Evolutionary conservation across 305 asterid species (phyloP).

Genomic region (Fraxinus baroniana): DNA sequence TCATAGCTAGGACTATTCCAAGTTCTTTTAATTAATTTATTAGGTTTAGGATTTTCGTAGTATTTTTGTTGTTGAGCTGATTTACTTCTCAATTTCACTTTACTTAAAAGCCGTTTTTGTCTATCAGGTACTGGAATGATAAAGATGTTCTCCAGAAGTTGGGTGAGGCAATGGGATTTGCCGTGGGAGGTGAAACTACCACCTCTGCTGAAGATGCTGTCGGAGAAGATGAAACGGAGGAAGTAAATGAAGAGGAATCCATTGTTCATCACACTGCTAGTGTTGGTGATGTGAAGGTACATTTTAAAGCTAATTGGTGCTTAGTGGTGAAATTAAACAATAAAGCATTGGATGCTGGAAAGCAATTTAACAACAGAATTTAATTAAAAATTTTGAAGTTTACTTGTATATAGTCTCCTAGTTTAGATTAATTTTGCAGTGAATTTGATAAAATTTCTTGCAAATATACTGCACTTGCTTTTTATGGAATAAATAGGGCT

Average conservation of each 20-base stretch:
- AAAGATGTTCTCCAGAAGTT: slow-evolving; percentile 77
- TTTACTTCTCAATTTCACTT: neutral
- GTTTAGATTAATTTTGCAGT: neutral
- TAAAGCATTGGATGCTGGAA: neutral
- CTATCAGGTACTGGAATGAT: slow-evolving; percentile 87
- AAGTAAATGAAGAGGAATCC: slow-evolving; percentile 78
- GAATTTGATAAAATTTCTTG: neutral
- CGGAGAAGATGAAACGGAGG: slow-evolving; percentile 64
- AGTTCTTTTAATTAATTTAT: neutral
- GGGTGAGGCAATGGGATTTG: slow-evolving; percentile 97
- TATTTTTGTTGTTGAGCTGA: slow-evolving; percentile 1
- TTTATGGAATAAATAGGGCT: slow-evolving; percentile 48
- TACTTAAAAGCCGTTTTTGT: slow-evolving; percentile 13
- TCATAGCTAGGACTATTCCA: neutral
- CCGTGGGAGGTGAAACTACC: slow-evolving; percentile 57
- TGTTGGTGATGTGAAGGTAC: slow-evolving; percentile 82
- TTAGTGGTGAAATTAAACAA: neutral
- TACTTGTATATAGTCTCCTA: neutral
- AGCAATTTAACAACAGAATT: neutral
- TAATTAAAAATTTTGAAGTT: neutral
- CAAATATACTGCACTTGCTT: slow-evolving; percentile 6
- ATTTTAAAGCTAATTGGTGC: neutral
- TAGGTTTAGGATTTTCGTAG: neutral
- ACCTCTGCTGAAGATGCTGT: slow-evolving; percentile 66
- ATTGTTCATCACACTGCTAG: slow-evolving; percentile 87